phyloP scores from a whole-genome alignment of 2,329 filamentous ascomycete species.

The Colletotrichum echinochloae region DNA sequence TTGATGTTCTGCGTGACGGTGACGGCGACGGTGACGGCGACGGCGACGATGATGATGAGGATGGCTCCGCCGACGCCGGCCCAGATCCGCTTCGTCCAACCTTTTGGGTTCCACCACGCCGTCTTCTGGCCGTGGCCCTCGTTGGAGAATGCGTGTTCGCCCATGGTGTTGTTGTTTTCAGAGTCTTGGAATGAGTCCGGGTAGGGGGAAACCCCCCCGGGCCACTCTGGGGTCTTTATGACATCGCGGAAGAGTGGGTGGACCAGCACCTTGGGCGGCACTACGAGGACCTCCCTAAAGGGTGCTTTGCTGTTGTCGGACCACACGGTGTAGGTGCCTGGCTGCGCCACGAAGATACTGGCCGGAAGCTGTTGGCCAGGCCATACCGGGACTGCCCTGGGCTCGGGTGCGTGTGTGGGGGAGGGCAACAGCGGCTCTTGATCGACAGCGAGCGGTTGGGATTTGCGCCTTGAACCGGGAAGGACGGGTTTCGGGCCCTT shows the following conservation, averaged over 20 bases:
- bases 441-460: slow-evolving; percentile 24
- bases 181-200: slow-evolving; percentile 29
- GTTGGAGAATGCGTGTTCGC: slow-evolving; percentile 19
- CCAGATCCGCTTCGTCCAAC: slow-evolving; percentile 67
- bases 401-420: slow-evolving; percentile 21
- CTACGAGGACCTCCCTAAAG: slow-evolving; percentile 35
- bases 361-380: slow-evolving; percentile 8
- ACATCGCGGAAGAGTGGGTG: slow-evolving; percentile 38
- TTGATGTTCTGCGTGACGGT: slow-evolving; percentile 54
- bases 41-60: slow-evolving; percentile 62
- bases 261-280: slow-evolving; percentile 36
- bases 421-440: slow-evolving; percentile 34
- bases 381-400: slow-evolving; percentile 37
- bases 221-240: slow-evolving; percentile 39
- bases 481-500: slow-evolving; percentile 43
- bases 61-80: slow-evolving; percentile 55
- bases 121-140: slow-evolving; percentile 17
- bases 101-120: slow-evolving; percentile 58
- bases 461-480: slow-evolving; percentile 29
- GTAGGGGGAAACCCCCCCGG: slow-evolving; percentile 30
- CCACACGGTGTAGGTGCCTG: slow-evolving; percentile 21
- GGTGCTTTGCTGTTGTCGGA: slow-evolving; percentile 26
- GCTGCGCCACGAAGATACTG: slow-evolving; percentile 36
- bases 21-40: slow-evolving; percentile 61
- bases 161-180: slow-evolving; percentile 31